Evolutionary conservation across 1,284 basidiomycete genomes (phyloP).

Genomic region (Ceratobasidium sp.): DNA sequence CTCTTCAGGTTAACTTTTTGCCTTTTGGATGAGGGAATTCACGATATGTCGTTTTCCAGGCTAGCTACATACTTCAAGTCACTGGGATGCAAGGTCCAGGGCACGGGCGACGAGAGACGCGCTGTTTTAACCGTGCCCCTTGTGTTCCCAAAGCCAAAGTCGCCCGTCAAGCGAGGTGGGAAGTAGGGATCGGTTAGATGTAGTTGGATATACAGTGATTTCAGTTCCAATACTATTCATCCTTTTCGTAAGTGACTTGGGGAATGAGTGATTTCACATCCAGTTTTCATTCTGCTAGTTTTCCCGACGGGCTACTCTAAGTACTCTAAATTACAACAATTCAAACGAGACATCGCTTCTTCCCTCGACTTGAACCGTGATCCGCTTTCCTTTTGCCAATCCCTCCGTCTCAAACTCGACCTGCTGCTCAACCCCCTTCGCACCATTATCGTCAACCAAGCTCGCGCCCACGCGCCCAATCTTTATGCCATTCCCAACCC

Average conservation of each 20-base stretch:
- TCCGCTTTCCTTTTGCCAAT: slow-evolving; percentile 18
- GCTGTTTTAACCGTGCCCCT: slow-evolving; percentile 31
- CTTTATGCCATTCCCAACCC: slow-evolving; percentile 1
- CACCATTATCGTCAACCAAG: slow-evolving; percentile 19
- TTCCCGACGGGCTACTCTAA: background rate
- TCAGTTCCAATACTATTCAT: too few relatives aligned
- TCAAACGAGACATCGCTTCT: slow-evolving; percentile 23
- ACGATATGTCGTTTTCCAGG: background rate
- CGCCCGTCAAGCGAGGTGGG: slow-evolving; percentile 21
- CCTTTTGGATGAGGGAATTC: background rate
- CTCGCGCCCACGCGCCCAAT: background rate
- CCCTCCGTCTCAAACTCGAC: slow-evolving; percentile 13
- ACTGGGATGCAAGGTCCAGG: slow-evolving; percentile 38
- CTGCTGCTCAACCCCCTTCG: background rate
- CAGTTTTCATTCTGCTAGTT: background rate
- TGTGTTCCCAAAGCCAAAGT: slow-evolving; percentile 31
- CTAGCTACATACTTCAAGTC: slow-evolving; percentile 39
- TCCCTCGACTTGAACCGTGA: slow-evolving; percentile 26
- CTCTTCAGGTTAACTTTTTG: background rate
- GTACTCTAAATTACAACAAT: background rate
- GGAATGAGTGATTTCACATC: background rate
- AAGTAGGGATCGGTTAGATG: background rate
- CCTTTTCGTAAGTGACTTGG: background rate
- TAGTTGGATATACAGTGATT: background rate
- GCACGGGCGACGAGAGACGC: slow-evolving; percentile 35